Conservation (phyloP, 2,329 filamentous ascomycete genomes). For the Fusarium solani-melongenae region DNA sequence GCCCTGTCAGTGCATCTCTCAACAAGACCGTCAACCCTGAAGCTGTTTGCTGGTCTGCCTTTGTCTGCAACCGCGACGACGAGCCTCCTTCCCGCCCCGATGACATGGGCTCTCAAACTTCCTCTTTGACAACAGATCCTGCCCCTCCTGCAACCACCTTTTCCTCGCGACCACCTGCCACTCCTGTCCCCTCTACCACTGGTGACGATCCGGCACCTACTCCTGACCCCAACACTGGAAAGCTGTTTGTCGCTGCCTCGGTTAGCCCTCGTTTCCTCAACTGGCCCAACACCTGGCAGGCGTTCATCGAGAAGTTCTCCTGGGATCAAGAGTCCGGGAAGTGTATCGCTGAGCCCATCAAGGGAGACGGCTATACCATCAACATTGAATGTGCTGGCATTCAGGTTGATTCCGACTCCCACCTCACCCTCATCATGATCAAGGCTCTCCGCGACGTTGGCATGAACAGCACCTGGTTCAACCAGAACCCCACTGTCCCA, state of each 20-base stretch:
- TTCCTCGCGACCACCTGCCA: slow-evolving; percentile 45
- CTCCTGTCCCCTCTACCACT: slow-evolving; percentile 33
- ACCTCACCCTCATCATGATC: slow-evolving; percentile 54
- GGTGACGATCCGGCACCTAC: slow-evolving; percentile 47
- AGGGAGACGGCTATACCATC: slow-evolving; percentile 51
- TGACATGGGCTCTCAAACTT: slow-evolving; percentile 51
- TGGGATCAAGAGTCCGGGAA: slow-evolving; percentile 52
- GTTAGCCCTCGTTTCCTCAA: slow-evolving; percentile 54
- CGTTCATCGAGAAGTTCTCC: slow-evolving; percentile 54
- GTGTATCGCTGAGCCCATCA: slow-evolving; percentile 48
- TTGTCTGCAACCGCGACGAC: slow-evolving; percentile 54
- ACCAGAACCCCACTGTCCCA: slow-evolving; percentile 52
- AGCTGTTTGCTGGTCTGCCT: slow-evolving; percentile 54
- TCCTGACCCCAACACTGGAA: slow-evolving; percentile 41
- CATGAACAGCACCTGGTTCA: slow-evolving; percentile 53
- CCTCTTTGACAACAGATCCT: slow-evolving; percentile 47
- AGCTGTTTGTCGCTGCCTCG: slow-evolving; percentile 46
- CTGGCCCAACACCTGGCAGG: slow-evolving; percentile 52
- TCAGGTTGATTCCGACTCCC: slow-evolving; percentile 52
- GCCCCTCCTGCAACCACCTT: slow-evolving; percentile 49
- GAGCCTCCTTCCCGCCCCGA: slow-evolving; percentile 48
- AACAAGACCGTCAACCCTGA: slow-evolving; percentile 53
- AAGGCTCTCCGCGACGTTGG: slow-evolving; percentile 53
- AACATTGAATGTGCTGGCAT: slow-evolving; percentile 51
- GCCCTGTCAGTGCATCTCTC: slow-evolving; percentile 51